Evolutionary conservation across 1,284 basidiomycete genomes (phyloP).

Genomic region (Mycena sp.): DNA sequence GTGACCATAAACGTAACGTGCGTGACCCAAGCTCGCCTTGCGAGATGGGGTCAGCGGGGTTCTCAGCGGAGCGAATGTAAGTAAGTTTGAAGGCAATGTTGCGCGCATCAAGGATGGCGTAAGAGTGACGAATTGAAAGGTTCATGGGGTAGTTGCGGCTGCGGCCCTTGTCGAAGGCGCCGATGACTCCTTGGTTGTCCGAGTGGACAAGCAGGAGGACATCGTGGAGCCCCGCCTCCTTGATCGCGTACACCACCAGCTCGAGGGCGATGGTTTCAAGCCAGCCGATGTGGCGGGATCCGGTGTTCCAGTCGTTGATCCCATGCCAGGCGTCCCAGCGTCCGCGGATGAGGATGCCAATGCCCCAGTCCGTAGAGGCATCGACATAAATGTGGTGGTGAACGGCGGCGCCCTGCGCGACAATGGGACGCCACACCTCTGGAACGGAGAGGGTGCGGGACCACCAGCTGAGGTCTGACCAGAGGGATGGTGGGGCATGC

Average conservation of each 20-base stretch:
- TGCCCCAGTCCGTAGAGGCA: constrained; percentile 15
- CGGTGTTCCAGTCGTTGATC: constrained; percentile 36
- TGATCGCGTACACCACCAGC: constrained; percentile 35
- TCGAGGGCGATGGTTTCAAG: constrained; percentile 45
- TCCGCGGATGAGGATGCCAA: not conserved
- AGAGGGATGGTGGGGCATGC: too few species aligned
- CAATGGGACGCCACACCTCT: not conserved
- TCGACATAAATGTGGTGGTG: constrained; percentile 36
- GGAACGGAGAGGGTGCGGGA: not conserved
- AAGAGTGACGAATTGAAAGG: constrained; percentile 39
- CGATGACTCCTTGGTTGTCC: constrained; percentile 52
- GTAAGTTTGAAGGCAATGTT: constrained; percentile 8
- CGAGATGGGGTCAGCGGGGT: constrained; percentile 47
- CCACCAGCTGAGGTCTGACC: too few species aligned
- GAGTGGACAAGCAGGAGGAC: constrained; percentile 41
- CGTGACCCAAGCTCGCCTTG: constrained; percentile 28
- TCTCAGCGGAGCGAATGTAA: constrained; percentile 42
- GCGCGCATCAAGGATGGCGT: not conserved
- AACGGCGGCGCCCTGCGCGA: not conserved
- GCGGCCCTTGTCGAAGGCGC: constrained; percentile 45
- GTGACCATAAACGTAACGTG: not conserved
- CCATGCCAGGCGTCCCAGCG: constrained; percentile 24
- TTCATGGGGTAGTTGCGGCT: constrained; percentile 47
- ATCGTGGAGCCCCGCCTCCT: constrained; percentile 24
- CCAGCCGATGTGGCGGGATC: constrained; percentile 48